Evolutionary conservation across 1,284 basidiomycete species (phyloP).

Genomic region (Moesziomyces globuligerus): DNA sequence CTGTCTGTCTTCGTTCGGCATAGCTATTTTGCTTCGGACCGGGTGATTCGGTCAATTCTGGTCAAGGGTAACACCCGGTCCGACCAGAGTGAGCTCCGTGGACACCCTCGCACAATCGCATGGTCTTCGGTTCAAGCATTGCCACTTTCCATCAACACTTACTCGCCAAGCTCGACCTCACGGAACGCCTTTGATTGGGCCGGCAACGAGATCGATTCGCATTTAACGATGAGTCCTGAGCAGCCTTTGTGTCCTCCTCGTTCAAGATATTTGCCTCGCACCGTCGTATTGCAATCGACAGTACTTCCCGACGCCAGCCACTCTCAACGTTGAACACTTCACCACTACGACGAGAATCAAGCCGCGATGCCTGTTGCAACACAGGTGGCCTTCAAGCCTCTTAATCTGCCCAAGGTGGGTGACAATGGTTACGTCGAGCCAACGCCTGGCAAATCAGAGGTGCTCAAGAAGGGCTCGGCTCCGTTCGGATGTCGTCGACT

Average conservation of each 20-base stretch:
- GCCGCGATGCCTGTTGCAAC: slow-evolving; percentile 6
- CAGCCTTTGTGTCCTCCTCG: neutral
- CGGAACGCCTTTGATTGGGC: neutral
- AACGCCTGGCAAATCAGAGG: slow-evolving; percentile 8
- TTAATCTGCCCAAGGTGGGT: slow-evolving; percentile 16
- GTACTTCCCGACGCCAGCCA: neutral
- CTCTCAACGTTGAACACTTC: neutral
- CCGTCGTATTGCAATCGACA: neutral
- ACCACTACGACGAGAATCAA: neutral
- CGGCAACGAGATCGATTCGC: neutral
- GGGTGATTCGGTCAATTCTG: neutral
- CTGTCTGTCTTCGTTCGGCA: neutral
- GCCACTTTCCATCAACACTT: neutral
- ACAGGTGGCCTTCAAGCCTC: slow-evolving; percentile 13
- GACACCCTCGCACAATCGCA: neutral
- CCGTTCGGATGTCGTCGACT: slow-evolving; percentile 8
- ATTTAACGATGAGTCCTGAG: neutral
- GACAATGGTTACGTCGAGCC: slow-evolving; percentile 19
- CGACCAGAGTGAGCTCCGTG: neutral
- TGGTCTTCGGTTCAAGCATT: neutral
- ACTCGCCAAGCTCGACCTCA: neutral
- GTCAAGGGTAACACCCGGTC: neutral
- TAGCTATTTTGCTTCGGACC: neutral
- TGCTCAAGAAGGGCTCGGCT: slow-evolving; percentile 12
- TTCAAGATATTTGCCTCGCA: neutral